phyloP scores from a whole-genome alignment of 345 rosid species.

The Murraya paniculata region DNA sequence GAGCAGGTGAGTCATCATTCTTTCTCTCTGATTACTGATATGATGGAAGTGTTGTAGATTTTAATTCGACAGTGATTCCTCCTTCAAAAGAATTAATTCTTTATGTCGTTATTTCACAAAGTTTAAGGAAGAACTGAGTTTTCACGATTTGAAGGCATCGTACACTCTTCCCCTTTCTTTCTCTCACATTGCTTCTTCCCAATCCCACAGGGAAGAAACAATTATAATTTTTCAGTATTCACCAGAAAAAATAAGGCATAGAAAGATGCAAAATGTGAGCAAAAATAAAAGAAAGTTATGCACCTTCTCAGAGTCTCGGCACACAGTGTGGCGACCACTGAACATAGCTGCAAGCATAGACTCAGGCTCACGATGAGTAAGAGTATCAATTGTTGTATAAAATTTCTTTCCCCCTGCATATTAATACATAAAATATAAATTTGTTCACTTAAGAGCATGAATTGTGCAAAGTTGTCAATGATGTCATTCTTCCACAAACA shows the following conservation, averaged over 20 bases:
- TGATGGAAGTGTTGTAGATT: not conserved
- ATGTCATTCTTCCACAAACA: not conserved
- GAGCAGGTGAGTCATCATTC: not conserved
- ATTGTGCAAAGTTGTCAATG: not conserved
- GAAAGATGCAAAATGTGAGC: not conserved
- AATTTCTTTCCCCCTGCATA: slow-evolving; percentile 79
- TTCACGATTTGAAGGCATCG: not conserved
- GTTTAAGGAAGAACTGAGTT: not conserved
- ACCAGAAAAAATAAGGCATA: not conserved
- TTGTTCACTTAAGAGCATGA: not conserved
- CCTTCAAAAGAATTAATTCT: not conserved
- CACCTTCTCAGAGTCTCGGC: slow-evolving; percentile 60
- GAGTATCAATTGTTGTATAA: slow-evolving; percentile 70
- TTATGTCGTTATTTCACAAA: not conserved
- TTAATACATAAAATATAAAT: not conserved
- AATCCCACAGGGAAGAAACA: not conserved
- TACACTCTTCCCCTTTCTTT: not conserved
- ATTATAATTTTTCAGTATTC: not conserved
- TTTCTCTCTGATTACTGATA: not conserved
- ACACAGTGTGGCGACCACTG: slow-evolving; percentile 73
- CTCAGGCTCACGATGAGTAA: slow-evolving; percentile 84
- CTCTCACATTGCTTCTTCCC: not conserved
- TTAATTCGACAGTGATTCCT: not conserved
- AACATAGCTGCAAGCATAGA: slow-evolving; percentile 96
- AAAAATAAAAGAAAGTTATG: not conserved